These are phyloP conservation scores for Luzula sylvatica DNA, from an alignment of 176 grass and related monocot genomes.

Conservation along the genomic window DNA sequence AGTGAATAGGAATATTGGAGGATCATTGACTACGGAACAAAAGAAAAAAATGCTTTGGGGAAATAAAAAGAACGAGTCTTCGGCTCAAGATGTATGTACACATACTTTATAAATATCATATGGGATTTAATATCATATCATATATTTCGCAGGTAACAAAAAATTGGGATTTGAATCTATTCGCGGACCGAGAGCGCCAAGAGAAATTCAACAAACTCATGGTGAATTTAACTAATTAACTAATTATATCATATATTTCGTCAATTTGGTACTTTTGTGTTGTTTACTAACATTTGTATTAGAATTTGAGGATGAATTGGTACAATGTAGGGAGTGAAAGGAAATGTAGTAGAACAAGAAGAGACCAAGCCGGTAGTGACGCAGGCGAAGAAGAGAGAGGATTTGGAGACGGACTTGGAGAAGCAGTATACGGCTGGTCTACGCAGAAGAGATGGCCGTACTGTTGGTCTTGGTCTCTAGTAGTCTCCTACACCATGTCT, in stretches of 20 bases:
- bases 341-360: constrained; percentile 21
- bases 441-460: constrained; percentile 81
- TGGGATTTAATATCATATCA: constrained; percentile 8
- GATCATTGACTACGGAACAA: constrained; percentile 58
- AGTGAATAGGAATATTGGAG: constrained; percentile 91
- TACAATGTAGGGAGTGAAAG: constrained; percentile 48
- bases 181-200: constrained; percentile 75
- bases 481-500: not conserved
- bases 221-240: constrained; percentile 39
- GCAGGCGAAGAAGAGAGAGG: constrained; percentile 64
- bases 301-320: constrained; percentile 99
- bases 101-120: not conserved
- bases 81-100: constrained; percentile 53
- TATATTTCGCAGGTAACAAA: constrained; percentile 41
- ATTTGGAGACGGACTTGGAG: constrained; percentile 88
- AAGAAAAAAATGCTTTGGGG: constrained; percentile 99
- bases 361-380: constrained; percentile 27
- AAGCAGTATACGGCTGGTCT: constrained; percentile 91
- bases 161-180: constrained; percentile 69
- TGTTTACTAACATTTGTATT: constrained; percentile 72
- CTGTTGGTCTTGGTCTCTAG: constrained; percentile 86
- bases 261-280: constrained; percentile 12
- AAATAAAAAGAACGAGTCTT: constrained; percentile 60
- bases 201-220: constrained; percentile 99
- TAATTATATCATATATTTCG: constrained; percentile 1